A percentile compares a stretch with the other conserved stretches of the same genome.
These are phyloP conservation scores for Puccinia hordei DNA, from an alignment of 1,284 basidiomycete species.

Conservation along the genomic window DNA sequence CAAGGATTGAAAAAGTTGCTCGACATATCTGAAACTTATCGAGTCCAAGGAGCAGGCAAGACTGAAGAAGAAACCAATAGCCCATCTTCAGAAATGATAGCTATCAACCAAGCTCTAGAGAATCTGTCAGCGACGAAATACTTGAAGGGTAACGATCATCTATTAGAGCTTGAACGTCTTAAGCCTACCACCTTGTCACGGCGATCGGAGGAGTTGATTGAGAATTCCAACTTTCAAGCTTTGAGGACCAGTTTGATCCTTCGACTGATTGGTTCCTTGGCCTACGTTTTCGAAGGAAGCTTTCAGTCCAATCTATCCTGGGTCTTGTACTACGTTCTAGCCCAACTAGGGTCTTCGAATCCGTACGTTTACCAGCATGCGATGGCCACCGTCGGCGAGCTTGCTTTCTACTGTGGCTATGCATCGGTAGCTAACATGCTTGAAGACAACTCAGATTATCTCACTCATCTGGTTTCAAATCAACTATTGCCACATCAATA, in stretches of 20 bases:
- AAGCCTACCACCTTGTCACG: background rate
- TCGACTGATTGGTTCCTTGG: conserved; percentile 14
- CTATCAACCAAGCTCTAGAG: conserved; percentile 12
- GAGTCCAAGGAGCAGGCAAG: conserved; percentile 9
- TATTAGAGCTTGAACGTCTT: conserved; percentile 21
- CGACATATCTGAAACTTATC: conserved; percentile 6
- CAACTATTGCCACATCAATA: conserved; percentile 34
- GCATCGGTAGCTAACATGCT: conserved; percentile 32
- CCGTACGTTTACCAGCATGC: conserved; percentile 25
- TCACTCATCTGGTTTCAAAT: conserved; percentile 6
- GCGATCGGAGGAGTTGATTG: background rate
- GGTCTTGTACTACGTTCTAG: conserved; percentile 33
- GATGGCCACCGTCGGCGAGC: conserved; percentile 17
- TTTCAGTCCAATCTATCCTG: conserved; percentile 23
- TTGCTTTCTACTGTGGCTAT: conserved; percentile 23
- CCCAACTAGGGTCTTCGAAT: conserved; percentile 25
- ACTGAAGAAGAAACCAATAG: background rate
- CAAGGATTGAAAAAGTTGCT: conserved; percentile 34
- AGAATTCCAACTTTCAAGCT: conserved; percentile 4
- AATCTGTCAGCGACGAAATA: conserved; percentile 6
- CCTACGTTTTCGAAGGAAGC: conserved; percentile 24
- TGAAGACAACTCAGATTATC: conserved; percentile 36
- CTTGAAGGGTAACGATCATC: conserved; percentile 11
- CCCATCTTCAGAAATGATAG: conserved; percentile 14
- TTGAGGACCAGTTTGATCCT: conserved; percentile 32